Evolutionary conservation across 2,329 filamentous ascomycete species (phyloP).

Genomic region (Fusarium miscanthi): DNA sequence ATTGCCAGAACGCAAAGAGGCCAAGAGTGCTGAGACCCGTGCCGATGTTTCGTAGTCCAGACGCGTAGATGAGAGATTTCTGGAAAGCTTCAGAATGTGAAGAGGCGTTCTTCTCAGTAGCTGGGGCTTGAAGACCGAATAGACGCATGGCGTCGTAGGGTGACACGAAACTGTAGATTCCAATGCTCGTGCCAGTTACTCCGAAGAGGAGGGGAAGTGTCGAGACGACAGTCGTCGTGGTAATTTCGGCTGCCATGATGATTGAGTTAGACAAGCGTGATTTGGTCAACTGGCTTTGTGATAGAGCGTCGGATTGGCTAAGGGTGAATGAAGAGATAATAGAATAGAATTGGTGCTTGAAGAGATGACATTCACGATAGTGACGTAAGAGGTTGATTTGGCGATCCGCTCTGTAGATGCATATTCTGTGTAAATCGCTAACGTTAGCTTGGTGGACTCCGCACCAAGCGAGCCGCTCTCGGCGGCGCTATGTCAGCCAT

Average conservation of each 20-base stretch:
- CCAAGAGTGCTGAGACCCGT: constrained; percentile 14
- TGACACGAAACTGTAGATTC: constrained; percentile 34
- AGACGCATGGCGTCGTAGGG: constrained; percentile 17
- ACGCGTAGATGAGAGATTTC: constrained; percentile 20
- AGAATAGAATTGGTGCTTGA: background rate
- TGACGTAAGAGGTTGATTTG: constrained; percentile 14
- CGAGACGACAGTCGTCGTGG: constrained; percentile 6
- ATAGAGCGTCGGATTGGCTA: too few relatives aligned
- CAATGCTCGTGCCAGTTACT: constrained; percentile 12
- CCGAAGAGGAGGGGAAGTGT: constrained; percentile 26
- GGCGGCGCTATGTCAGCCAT: background rate
- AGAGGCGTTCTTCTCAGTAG: background rate
- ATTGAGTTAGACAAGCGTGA: background rate
- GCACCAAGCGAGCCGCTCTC: background rate
- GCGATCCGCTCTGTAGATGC: constrained; percentile 14
- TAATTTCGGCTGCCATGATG: constrained; percentile 2
- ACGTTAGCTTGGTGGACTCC: constrained; percentile 1
- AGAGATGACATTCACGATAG: background rate
- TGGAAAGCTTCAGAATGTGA: constrained; percentile 17
- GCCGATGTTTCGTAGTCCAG: constrained; percentile 24
- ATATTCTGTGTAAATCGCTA: constrained; percentile 15
- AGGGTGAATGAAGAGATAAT: background rate
- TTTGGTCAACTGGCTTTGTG: too few relatives aligned
- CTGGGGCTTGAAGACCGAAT: constrained; percentile 9
- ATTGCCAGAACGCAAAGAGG: constrained; percentile 30